A percentile compares a stretch with the other conserved stretches of the same genome.
These are phyloP conservation scores for Cicer chorassanicum DNA, from an alignment of 306 rosid species.

Conservation along the genomic window DNA sequence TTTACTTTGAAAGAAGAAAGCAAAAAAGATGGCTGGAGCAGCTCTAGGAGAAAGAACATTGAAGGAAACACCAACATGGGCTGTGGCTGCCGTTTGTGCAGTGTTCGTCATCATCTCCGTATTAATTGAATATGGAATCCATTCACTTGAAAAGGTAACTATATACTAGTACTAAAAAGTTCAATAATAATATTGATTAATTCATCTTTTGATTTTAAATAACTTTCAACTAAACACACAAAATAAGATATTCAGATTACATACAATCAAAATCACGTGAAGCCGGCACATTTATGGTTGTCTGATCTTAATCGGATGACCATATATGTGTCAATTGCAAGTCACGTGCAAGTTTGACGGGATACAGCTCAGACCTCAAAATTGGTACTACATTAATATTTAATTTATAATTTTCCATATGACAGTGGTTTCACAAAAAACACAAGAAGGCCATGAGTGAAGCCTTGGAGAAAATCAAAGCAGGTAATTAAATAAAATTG, in stretches of 20 bases:
- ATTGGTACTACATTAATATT: too few species aligned
- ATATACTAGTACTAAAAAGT: neutral
- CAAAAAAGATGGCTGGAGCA: slow-evolving; percentile 43
- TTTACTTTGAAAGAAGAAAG: slow-evolving; percentile 23
- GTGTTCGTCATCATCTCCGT: slow-evolving; percentile 62
- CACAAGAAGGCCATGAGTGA: slow-evolving; percentile 72
- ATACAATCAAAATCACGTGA: too few species aligned
- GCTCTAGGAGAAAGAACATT: slow-evolving; percentile 55
- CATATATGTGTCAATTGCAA: too few species aligned
- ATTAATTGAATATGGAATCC: slow-evolving; percentile 65
- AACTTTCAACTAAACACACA: neutral
- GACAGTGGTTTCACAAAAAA: slow-evolving; percentile 66
- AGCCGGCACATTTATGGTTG: too few species aligned
- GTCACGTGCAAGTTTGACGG: too few species aligned
- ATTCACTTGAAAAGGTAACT: slow-evolving; percentile 65
- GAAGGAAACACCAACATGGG: slow-evolving; percentile 74
- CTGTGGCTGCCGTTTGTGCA: slow-evolving; percentile 69
- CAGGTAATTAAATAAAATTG: slow-evolving; percentile 43
- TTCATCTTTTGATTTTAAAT: neutral
- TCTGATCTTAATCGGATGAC: too few species aligned
- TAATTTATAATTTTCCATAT: neutral
- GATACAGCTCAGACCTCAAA: too few species aligned
- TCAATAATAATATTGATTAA: neutral
- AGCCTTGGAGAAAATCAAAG: slow-evolving; percentile 82
- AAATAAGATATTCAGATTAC: too few species aligned